Base-by-base conservation (phyloP, 1,284 basidiomycete genomes). In the Coriolopsis trogii region DNA sequence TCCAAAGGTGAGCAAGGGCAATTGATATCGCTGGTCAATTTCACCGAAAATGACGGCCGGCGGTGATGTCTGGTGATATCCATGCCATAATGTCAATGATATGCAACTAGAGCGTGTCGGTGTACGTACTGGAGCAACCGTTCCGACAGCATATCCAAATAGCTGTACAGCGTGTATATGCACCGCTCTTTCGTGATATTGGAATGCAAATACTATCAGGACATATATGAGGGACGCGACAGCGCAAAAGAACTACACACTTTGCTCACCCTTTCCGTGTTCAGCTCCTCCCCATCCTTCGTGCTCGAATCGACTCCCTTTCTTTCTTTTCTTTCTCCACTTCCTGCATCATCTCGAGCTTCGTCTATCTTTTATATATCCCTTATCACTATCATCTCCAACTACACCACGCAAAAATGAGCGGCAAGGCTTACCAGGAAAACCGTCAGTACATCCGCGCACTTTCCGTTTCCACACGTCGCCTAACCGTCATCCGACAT, bases 371-470 rank as follows among this genome's bases (percentile, higher is more conserved):
- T 5, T 16, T 16, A 12, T 34, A 18, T 34, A 34, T 16, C n/a
- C n/a, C 9, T 6, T 5, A n/a, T 34, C 33, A n/a, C 33, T 13
- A 34, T 34, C 33, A 6, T 16, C 33, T 16, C n/a, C 20, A 6
- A 16, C 33, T 18, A 18, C 33, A n/a, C n/a, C n/a, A n/a, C 20
- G 33, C 33, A 34, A 42, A 23, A 42, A 42, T 42, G 41, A 20
- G 31, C 41, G 41, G 41, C 21, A 42, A 42, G 41, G 41, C 41
- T 24, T 49, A 49, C 41, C 41, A 49, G 24, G 40, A 34, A 3
- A 43, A 49, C 26, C 34, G 47, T 49, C 26, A 42, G 47, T 39
- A 34, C 1, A 43, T 42, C 26, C 47, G 47, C 43, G 47, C 21
- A 10, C 36, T 5, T 13, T 16, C n/a, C 10, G n/a, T 3, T 21